Evolutionary conservation across 2,329 filamentous ascomycete genomes (phyloP).

Genomic region (Leptographium procerum): DNA sequence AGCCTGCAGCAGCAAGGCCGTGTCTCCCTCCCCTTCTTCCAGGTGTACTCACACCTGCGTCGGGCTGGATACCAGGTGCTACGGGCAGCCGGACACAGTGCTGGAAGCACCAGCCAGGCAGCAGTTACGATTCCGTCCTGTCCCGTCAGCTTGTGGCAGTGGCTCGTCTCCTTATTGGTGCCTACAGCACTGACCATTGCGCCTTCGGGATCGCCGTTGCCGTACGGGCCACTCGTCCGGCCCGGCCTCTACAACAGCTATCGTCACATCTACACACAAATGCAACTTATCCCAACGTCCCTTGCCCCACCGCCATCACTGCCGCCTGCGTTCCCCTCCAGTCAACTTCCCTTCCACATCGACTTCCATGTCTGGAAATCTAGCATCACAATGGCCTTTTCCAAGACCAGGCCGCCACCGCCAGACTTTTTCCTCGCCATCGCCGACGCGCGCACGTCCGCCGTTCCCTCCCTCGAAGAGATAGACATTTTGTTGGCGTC

Average conservation of each 20-base stretch:
- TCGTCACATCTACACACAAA: slow-evolving; percentile 60
- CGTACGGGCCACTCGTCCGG: slow-evolving; percentile 46
- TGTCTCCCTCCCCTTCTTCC: slow-evolving; percentile 65
- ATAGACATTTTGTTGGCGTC: slow-evolving; percentile 60
- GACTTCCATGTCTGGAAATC: slow-evolving; percentile 79
- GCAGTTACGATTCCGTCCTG: neutral
- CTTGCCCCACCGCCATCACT: slow-evolving; percentile 19
- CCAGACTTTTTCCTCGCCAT: slow-evolving; percentile 83
- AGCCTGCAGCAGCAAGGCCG: slow-evolving; percentile 30
- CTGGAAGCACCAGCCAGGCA: slow-evolving; percentile 2
- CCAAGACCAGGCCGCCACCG: slow-evolving; percentile 63
- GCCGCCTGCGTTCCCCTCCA: neutral
- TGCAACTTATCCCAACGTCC: slow-evolving; percentile 63
- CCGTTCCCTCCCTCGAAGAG: slow-evolving; percentile 62
- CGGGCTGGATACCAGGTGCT: slow-evolving; percentile 67
- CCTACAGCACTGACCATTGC: neutral
- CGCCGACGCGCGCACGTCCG: slow-evolving; percentile 60
- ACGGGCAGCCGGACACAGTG: slow-evolving; percentile 5
- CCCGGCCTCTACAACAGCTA: slow-evolving; percentile 58
- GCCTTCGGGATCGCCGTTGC: slow-evolving; percentile 11
- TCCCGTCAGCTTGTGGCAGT: slow-evolving; percentile 32
- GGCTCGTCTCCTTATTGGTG: slow-evolving; percentile 31
- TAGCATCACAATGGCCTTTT: slow-evolving; percentile 48
- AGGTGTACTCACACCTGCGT: slow-evolving; percentile 77
- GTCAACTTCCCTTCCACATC: slow-evolving; percentile 47